Base-by-base conservation (phyloP, 352 stramenopile species). In the Pythium chondricola region DNA sequence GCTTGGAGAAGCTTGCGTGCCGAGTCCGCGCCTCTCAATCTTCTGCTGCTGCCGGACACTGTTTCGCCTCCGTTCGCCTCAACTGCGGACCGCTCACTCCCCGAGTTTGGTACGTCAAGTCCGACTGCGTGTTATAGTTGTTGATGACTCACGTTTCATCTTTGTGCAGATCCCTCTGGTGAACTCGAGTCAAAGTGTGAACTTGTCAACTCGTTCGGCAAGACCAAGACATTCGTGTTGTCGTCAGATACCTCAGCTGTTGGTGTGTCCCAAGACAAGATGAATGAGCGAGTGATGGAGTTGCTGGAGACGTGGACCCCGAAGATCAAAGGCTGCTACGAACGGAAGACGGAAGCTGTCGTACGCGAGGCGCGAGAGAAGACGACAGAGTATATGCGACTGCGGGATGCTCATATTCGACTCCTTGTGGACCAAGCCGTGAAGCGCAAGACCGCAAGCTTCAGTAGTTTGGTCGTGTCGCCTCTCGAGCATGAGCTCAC, bases 111-210 rank as follows among this genome's bases (percentile, higher is more conserved):
- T 65, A 38, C 11, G 43, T 48, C 6, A 35, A 31, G 11, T n/a
- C 13, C 8, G 16, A 35, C 6, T 48, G 16, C 6, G 24, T 32
- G 42, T 32, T 40, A 13, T 33, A 33, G 13, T 36, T 24, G 41
- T 36, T 52, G 42, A 17, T 41, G n/a, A 40, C 31, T 37, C 26
- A 30, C n/a, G 40, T 24, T 6, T 18, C 48, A 13, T 18, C 29
- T 53, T 13, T 47, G 9, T 24, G n/a, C 39, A 88, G 77, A 89
- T 60, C 24, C 54, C 21, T 59, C 52, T 16, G 65, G 61, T 16
- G 64, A 69, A 9, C 63, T 87, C 11, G 65, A 59, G 16, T 53
- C 54, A 18, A 83, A 76, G 31, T 83, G 71, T 32, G 66, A 64
- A 31, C 29, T 87, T 10, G 26, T 84, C 14, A 32, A 58, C 16